Evolutionary conservation across 441 rosid genomes (phyloP).

Genomic region (Capsella rubella): DNA sequence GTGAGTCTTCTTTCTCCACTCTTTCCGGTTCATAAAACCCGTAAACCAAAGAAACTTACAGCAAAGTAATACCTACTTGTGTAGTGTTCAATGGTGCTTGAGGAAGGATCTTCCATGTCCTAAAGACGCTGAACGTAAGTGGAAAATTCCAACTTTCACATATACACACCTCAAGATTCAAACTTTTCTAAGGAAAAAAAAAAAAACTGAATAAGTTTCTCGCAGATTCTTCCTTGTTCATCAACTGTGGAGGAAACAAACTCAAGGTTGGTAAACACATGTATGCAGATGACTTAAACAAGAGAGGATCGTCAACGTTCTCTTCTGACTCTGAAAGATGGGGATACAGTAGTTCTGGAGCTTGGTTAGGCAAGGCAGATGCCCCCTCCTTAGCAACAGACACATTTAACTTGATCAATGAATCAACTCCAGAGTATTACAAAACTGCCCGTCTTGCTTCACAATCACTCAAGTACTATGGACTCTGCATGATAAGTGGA

Average conservation of each 20-base stretch:
- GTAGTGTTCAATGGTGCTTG: conserved; percentile 74
- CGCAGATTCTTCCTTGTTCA: conserved; percentile 70
- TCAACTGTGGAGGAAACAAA: conserved; percentile 75
- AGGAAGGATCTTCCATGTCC: conserved; percentile 65
- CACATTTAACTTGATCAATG: conserved; percentile 37
- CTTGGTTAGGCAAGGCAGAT: not conserved
- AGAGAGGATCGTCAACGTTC: conserved; percentile 49
- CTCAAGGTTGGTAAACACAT: conserved; percentile 39
- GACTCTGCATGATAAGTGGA: conserved; percentile 64
- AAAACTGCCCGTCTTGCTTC: conserved; percentile 75
- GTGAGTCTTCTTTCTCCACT: conserved; percentile 56
- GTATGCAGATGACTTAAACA: conserved; percentile 56
- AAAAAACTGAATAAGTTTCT: not conserved
- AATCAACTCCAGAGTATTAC: conserved; percentile 49
- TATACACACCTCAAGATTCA: not conserved
- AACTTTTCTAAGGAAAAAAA: not conserved
- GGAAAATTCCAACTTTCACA: not conserved
- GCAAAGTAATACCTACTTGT: conserved; percentile 29
- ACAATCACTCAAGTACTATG: conserved; percentile 77
- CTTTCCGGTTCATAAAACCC: conserved; percentile 5
- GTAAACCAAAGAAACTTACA: conserved; percentile 6
- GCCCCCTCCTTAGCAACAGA: conserved; percentile 48
- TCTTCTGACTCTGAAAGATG: conserved; percentile 43
- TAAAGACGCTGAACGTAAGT: conserved; percentile 52
- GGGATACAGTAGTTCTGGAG: conserved; percentile 80